Evolutionary conservation across 2,329 filamentous ascomycete species (phyloP).

Genomic region (Aspergillus latus): DNA sequence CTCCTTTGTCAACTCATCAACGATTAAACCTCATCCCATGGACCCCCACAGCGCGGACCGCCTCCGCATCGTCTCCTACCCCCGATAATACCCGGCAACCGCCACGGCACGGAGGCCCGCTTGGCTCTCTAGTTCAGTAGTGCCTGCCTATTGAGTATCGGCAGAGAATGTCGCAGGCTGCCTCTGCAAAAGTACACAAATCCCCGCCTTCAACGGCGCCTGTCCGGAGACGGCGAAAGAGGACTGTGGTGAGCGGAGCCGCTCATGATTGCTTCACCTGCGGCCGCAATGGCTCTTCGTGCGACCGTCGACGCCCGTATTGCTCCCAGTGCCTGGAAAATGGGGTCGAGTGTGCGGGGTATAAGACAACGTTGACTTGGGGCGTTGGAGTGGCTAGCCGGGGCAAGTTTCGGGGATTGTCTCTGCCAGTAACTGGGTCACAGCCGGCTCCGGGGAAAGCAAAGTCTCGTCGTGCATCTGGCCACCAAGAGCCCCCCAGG

Average conservation of each 20-base stretch:
- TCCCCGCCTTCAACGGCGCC: slow-evolving; percentile 24
- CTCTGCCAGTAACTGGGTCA: slow-evolving; percentile 62
- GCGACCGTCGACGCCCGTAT: slow-evolving; percentile 88
- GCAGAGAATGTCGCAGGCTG: slow-evolving; percentile 22
- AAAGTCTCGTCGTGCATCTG: slow-evolving; percentile 13
- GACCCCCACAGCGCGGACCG: slow-evolving; percentile 22
- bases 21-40: slow-evolving; percentile 9
- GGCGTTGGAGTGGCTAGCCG: slow-evolving; percentile 92
- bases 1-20: background rate
- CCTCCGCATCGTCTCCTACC: slow-evolving; percentile 18
- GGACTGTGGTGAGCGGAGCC: slow-evolving; percentile 83
- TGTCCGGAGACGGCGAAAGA: slow-evolving; percentile 72
- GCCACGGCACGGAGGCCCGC: background rate
- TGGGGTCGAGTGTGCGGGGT: slow-evolving; percentile 90
- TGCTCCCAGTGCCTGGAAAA: slow-evolving; percentile 92
- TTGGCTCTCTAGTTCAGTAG: background rate
- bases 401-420: slow-evolving; percentile 87
- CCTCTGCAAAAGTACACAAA: slow-evolving; percentile 29
- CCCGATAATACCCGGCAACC: slow-evolving; percentile 10
- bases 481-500: background rate
- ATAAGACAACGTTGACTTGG: slow-evolving; percentile 97
- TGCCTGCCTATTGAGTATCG: background rate
- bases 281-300: slow-evolving; percentile 77
- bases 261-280: slow-evolving; percentile 95
- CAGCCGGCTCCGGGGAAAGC: slow-evolving; percentile 32